A percentile compares a stretch with the other conserved stretches of the same genome.
phyloP scores from a whole-genome alignment of 2,329 filamentous ascomycete genomes.

The Atkinsonella hypoxylon region DNA sequence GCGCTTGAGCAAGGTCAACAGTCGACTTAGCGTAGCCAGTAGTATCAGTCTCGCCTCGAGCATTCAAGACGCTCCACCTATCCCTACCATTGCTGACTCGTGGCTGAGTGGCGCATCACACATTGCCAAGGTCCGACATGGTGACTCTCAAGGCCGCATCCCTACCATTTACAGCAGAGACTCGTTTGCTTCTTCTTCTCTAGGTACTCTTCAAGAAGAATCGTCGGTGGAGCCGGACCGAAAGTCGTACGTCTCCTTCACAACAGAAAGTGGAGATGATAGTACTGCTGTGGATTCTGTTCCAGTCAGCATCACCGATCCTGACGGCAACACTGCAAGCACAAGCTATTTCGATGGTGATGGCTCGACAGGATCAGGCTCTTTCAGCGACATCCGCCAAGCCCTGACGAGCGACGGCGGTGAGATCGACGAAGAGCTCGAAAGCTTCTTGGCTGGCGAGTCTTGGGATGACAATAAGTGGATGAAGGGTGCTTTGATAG shows the following conservation, averaged over 20 bases:
- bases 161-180: slow-evolving; percentile 52
- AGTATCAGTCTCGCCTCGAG: slow-evolving; percentile 89
- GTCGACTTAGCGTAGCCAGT: slow-evolving; percentile 84
- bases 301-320: slow-evolving; percentile 62
- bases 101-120: slow-evolving; percentile 54
- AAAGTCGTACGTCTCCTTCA: slow-evolving; percentile 87
- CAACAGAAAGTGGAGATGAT: slow-evolving; percentile 63
- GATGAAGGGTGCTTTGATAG: slow-evolving; percentile 98
- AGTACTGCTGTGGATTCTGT: slow-evolving; percentile 25
- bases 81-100: slow-evolving; percentile 88
- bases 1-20: slow-evolving; percentile 83
- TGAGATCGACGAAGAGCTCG: slow-evolving; percentile 78
- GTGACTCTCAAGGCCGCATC: slow-evolving; percentile 37
- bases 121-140: slow-evolving; percentile 26
- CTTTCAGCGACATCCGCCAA: slow-evolving; percentile 72
- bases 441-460: slow-evolving; percentile 81
- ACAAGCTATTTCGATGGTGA: slow-evolving; percentile 81
- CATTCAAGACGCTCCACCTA: slow-evolving; percentile 82
- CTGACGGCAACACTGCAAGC: slow-evolving; percentile 56
- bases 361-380: slow-evolving; percentile 58
- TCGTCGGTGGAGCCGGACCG: slow-evolving; percentile 76
- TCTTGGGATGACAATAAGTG: slow-evolving; percentile 96
- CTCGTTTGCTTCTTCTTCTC: slow-evolving; percentile 76
- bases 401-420: slow-evolving; percentile 85
- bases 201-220: slow-evolving; percentile 86